phyloP scores from a whole-genome alignment of 2,329 filamentous ascomycete genomes.

The Phialemonium atrogriseum region DNA sequence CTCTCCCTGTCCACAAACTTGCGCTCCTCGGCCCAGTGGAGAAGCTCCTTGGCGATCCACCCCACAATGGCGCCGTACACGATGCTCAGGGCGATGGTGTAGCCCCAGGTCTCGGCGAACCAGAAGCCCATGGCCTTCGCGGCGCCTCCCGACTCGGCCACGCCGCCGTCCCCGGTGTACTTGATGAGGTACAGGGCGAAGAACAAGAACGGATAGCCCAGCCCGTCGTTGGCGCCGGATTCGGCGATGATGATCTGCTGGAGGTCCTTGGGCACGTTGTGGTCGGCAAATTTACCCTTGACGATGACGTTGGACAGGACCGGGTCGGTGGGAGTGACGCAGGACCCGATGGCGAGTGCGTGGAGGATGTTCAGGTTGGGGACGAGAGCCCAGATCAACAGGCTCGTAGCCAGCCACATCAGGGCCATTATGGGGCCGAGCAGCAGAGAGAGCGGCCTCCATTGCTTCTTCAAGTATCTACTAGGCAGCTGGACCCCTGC shows the following conservation, averaged over 20 bases:
- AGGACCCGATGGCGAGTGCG: constrained; percentile 72
- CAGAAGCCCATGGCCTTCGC: constrained; percentile 65
- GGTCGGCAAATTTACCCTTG: constrained; percentile 87
- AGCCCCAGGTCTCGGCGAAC: constrained; percentile 81
- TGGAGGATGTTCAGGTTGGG: constrained; percentile 67
- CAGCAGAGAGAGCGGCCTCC: constrained; percentile 65
- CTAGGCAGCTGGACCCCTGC: constrained; percentile 82
- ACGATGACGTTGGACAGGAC: constrained; percentile 84
- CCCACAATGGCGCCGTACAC: constrained; percentile 71
- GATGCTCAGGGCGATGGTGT: constrained; percentile 71
- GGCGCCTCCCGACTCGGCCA: constrained; percentile 48
- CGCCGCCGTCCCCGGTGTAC: constrained; percentile 53
- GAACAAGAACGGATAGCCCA: constrained; percentile 85
- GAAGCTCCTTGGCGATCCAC: constrained; percentile 70
- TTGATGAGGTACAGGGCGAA: constrained; percentile 77
- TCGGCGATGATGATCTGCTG: constrained; percentile 77
- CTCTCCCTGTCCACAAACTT: constrained; percentile 81
- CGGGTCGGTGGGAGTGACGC: constrained; percentile 88
- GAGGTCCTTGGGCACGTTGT: constrained; percentile 74
- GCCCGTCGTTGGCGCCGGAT: constrained; percentile 81
- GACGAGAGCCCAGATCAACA: constrained; percentile 70
- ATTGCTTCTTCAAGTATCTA: constrained; percentile 71
- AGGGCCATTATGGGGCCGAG: constrained; percentile 75
- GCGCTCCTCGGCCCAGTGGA: constrained; percentile 76
- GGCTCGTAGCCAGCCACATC: constrained; percentile 81